Evolutionary conservation across 495 filamentous ascomycete genomes (phyloP), one percentile per base, ranked within the genome.

Genomic region (Paragyromitra xinjiangensis): DNA sequence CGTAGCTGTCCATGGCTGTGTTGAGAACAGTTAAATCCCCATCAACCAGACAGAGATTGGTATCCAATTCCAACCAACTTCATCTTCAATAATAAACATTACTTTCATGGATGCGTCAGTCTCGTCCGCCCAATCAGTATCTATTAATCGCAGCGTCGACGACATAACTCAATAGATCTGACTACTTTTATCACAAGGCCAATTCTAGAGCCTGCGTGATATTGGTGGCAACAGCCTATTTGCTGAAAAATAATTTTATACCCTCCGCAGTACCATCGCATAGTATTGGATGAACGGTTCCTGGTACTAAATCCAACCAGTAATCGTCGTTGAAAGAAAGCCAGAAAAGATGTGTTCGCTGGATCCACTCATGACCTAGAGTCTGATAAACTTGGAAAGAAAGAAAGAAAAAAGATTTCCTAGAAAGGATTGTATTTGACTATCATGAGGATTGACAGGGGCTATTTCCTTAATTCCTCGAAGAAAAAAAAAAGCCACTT

Each of bases 161-260:
- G 40, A 34, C 40, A 77, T 29, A 73, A 62, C 48, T 48, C 51
- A 77, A 65, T 73, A 44, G 40, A 73, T 65, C 29, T 61, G 9
- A 26, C 42, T 73, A 12, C 29, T 34, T 53, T 61, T 62, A 74
- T 62, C 64, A 74, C 64, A 74, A 68, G 71, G 64, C 40, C 53
- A 68, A 74, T 12, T 68, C 64, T 53, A 51, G 42, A 40, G 69
- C 61, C 73, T 58, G 51, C 51, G 61, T 77, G 74, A 61, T 77
- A 77, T 73, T 77, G 74, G 74, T 77, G 74, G 69, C 74, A 77
- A 51, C 74, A 66, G 74, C 74, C 42, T 45, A 77, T 77, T 77
- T 77, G 74, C 34, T 74, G 50, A 45, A 39, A 59, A 39, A 59
- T 40, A 40, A 45, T 61, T 53, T 34, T 65, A 51, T 73, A 53